Evolutionary conservation across 495 filamentous ascomycete genomes (phyloP).

Genomic region (Apiosordaria backusii): DNA sequence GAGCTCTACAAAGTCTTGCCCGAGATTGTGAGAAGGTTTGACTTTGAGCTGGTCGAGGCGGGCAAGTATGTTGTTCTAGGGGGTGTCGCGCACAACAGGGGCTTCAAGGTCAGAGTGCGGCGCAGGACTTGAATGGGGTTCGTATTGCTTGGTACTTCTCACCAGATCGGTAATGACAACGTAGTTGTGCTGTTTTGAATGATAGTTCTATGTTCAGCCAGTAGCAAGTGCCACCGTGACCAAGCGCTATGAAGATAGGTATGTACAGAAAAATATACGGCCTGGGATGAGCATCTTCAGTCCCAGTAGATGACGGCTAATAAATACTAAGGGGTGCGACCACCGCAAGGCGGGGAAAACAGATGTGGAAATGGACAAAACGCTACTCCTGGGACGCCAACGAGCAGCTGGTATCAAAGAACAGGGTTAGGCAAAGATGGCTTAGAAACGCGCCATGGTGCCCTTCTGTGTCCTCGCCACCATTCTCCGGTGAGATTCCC

Average conservation of each 20-base stretch:
- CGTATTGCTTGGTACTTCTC: no score
- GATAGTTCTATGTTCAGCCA: neutral
- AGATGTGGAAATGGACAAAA: neutral
- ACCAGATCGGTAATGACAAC: no score
- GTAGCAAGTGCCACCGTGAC: neutral
- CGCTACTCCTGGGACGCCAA: neutral
- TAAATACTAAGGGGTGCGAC: neutral
- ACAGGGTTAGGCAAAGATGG: neutral
- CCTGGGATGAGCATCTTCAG: neutral
- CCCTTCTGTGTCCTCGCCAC: conserved; percentile 43
- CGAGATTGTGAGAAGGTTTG: conserved; percentile 55
- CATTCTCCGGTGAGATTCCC: conserved; percentile 57
- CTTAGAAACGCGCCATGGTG: conserved; percentile 33
- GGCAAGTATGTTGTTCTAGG: conserved; percentile 13
- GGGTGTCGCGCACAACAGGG: conserved; percentile 7
- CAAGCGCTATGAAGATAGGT: neutral
- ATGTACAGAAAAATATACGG: neutral
- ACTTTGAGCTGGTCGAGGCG: conserved; percentile 26
- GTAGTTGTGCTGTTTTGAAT: neutral
- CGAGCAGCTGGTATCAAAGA: conserved; percentile 6
- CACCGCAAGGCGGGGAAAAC: neutral
- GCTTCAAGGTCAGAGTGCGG: neutral
- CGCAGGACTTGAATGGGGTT: neutral
- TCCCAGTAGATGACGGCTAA: neutral
- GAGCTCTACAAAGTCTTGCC: conserved; percentile 64